Conservation (phyloP, 2,329 filamentous ascomycete genomes). For the Biscogniauxia sp. region DNA sequence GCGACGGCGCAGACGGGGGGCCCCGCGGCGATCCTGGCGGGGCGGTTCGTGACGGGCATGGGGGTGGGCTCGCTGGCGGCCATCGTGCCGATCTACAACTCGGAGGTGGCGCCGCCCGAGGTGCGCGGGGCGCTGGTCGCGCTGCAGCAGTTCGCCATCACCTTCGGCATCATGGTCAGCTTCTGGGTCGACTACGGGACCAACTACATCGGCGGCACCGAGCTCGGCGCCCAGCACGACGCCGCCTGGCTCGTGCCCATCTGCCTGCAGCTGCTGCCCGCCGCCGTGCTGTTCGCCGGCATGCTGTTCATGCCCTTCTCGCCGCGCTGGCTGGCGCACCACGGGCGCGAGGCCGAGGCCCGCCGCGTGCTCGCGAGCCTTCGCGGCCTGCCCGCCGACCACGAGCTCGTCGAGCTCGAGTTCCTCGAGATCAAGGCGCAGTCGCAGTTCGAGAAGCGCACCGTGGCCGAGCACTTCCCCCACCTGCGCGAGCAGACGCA, state of each 20-base stretch:
- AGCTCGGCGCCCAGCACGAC: conserved; percentile 52
- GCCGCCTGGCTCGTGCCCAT: conserved; percentile 74
- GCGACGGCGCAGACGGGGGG: conserved; percentile 57
- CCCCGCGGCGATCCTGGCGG: conserved; percentile 62
- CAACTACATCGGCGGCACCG: conserved; percentile 60
- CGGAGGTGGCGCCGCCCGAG: conserved; percentile 44
- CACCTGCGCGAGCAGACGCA: conserved; percentile 57
- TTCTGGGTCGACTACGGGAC: conserved; percentile 66
- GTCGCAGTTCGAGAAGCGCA: conserved; percentile 72
- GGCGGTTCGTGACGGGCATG: conserved; percentile 71
- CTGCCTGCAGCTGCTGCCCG: conserved; percentile 67
- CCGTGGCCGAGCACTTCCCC: conserved; percentile 66
- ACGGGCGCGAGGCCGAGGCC: conserved; percentile 63
- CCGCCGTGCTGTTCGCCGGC: conserved; percentile 62
- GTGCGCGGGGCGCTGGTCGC: conserved; percentile 43
- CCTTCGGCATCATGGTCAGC: conserved; percentile 62
- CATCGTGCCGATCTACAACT: conserved; percentile 59
- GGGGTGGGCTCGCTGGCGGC: conserved; percentile 67
- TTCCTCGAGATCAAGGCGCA: conserved; percentile 83
- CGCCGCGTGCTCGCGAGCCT: conserved; percentile 61
- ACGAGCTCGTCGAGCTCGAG: conserved; percentile 71
- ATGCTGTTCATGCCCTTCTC: conserved; percentile 81
- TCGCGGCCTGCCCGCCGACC: conserved; percentile 57
- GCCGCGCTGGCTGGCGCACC: conserved; percentile 70
- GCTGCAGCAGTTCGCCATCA: conserved; percentile 50